Base-by-base conservation (phyloP, 2,329 filamentous ascomycete species). In the Alternaria conjuncta region DNA sequence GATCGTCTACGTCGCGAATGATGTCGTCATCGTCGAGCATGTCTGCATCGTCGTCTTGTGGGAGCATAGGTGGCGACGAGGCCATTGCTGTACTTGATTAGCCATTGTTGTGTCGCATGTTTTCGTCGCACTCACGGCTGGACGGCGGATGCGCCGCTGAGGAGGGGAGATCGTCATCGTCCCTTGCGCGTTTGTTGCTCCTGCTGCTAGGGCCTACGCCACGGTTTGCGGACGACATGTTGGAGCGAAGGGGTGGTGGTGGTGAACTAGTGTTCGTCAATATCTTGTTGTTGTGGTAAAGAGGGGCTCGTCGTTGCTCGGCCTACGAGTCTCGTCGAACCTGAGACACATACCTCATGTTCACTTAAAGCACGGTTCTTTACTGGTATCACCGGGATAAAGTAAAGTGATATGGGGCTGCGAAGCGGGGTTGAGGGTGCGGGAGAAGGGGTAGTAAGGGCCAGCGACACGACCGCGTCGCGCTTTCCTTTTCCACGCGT, bases 221-320 rank as follows among this genome's bases (percentile, higher is more conserved):
- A 71, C 93, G 89, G 82, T 97, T 97, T 73, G 90, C 93, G 69
- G 94, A 94, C 64, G 90, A 89, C 85, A 92, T 91, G 82, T 90
- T 93, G 72, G 89, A 86, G 80, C 91, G 90, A 65, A 96, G 49
- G 30, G 49, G 36, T 41, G 36, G 49, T 51, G 49, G 86, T 78
- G 94, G 94, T 79, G 93, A 96, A 85, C 92, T 96, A 77, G 18
- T 50, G 53, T 36, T 51, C 68, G 71, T 75, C 62, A 75, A 70
- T 36, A 44, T 47, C 30, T 43, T 63, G 66, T 54, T 63, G 50
- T 58, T 55, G 63, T 50, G 61, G 63, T 64, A 63, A 66, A 53
- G 69, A 69, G 72, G 68, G 68, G 74, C 62, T 60, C 47, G 53
- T 55, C 21, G 55, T 43, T 54, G 62, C 59, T 57, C 32, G 55